Conservation (phyloP, 306 rosid genomes). For the Phaseolus lunatus region DNA sequence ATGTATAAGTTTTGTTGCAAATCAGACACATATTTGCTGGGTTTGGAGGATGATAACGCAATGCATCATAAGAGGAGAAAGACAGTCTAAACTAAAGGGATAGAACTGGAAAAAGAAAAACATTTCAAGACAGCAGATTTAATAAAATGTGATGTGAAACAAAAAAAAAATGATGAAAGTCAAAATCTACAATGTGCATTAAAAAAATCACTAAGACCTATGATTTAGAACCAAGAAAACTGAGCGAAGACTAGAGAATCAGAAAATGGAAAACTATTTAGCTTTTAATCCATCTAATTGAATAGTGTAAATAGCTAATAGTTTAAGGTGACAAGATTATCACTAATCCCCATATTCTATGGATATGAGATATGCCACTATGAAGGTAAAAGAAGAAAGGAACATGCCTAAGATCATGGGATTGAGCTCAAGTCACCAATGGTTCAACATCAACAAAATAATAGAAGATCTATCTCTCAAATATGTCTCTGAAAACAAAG, state of each 20-base stretch:
- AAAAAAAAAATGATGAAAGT: not conserved
- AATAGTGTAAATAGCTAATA: not conserved
- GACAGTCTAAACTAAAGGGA: slow-evolving; percentile 3
- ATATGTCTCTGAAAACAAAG: not conserved
- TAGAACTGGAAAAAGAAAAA: not conserved
- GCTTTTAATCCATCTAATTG: slow-evolving; percentile 2
- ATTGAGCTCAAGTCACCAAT: not conserved
- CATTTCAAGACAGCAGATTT: not conserved
- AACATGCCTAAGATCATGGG: not conserved
- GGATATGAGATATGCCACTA: not conserved
- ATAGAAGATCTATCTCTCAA: slow-evolving; percentile 7
- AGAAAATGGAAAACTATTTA: slow-evolving; percentile 6
- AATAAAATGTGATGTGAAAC: too few relatives aligned
- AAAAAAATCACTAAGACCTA: slow-evolving; percentile 10
- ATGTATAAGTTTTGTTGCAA: not conserved
- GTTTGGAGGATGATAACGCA: not conserved
- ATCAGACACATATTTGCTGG: slow-evolving; percentile 11
- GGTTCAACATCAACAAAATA: not conserved
- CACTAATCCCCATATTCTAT: not conserved
- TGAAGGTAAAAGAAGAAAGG: not conserved
- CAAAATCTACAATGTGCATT: not conserved
- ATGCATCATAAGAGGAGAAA: not conserved
- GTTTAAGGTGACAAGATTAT: not conserved
- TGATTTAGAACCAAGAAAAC: slow-evolving; percentile 12
- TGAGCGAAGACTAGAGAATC: not conserved